phyloP scores from a whole-genome alignment of 2,329 filamentous ascomycete genomes.

The Huntiella abstrusa region DNA sequence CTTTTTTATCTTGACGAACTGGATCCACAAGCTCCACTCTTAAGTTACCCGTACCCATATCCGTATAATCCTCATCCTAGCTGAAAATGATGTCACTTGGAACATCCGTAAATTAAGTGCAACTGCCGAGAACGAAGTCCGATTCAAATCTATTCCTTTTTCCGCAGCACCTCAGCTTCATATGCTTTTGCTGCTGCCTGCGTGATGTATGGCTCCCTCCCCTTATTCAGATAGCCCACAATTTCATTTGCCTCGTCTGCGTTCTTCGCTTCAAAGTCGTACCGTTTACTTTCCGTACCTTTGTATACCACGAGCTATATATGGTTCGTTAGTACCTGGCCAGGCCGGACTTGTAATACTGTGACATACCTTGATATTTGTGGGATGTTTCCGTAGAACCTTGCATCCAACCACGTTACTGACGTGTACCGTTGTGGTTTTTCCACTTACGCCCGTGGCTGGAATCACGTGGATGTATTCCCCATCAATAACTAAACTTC shows the following conservation, averaged over 20 bases:
- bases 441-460: conserved; percentile 39
- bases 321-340: background rate
- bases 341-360: background rate
- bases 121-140: no score
- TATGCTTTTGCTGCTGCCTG: no score
- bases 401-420: conserved; percentile 68
- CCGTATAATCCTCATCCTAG: no score
- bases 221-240: conserved; percentile 59
- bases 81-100: no score
- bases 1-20: background rate
- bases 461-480: conserved; percentile 80
- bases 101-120: no score
- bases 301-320: conserved; percentile 50
- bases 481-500: conserved; percentile 61
- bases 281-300: conserved; percentile 58
- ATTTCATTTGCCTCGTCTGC: conserved; percentile 59
- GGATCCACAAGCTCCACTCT: no score
- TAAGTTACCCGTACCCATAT: no score
- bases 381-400: conserved; percentile 60
- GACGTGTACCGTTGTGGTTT: conserved; percentile 68
- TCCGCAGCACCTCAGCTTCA: no score
- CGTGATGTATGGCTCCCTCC: conserved; percentile 41
- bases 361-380: conserved; percentile 51
- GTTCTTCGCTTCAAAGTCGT: conserved; percentile 66
- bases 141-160: no score